phyloP scores from a whole-genome alignment of 2,329 filamentous ascomycete genomes.

The Nothophoma quercina region DNA sequence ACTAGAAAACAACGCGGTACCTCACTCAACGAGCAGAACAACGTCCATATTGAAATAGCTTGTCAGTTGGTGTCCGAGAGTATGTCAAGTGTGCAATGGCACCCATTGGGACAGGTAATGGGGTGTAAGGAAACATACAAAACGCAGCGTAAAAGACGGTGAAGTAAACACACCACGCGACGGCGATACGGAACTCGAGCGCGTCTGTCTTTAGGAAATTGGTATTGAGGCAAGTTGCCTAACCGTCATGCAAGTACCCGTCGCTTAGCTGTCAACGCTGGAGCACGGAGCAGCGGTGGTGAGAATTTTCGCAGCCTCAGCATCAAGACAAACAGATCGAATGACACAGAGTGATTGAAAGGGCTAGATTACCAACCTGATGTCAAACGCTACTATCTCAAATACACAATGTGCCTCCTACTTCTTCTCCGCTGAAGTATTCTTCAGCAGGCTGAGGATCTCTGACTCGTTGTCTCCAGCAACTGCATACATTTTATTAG shows the following conservation, averaged over 20 bases:
- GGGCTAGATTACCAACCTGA: background rate
- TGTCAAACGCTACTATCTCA: background rate
- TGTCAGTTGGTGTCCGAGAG: no score
- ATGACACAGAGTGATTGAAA: background rate
- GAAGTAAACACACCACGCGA: background rate
- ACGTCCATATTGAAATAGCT: no score
- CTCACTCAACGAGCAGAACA: no score
- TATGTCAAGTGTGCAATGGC: no score
- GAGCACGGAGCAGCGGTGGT: slow-evolving; percentile 13
- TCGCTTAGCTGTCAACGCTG: slow-evolving; percentile 13
- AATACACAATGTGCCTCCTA: background rate
- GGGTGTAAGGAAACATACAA: background rate
- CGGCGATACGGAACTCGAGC: background rate
- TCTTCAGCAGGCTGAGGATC: slow-evolving; percentile 81
- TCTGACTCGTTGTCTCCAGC: slow-evolving; percentile 83
- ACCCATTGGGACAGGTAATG: no score
- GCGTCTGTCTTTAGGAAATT: no score
- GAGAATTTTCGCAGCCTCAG: background rate
- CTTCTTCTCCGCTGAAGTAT: slow-evolving; percentile 51
- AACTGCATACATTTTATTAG: slow-evolving; percentile 50
- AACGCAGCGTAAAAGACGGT: background rate
- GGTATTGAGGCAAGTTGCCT: background rate
- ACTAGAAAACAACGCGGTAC: background rate
- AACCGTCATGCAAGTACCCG: slow-evolving; percentile 26
- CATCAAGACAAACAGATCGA: background rate